Evolutionary conservation across 2,329 filamentous ascomycete species (phyloP).

Genomic region (Penicillium sp.): DNA sequence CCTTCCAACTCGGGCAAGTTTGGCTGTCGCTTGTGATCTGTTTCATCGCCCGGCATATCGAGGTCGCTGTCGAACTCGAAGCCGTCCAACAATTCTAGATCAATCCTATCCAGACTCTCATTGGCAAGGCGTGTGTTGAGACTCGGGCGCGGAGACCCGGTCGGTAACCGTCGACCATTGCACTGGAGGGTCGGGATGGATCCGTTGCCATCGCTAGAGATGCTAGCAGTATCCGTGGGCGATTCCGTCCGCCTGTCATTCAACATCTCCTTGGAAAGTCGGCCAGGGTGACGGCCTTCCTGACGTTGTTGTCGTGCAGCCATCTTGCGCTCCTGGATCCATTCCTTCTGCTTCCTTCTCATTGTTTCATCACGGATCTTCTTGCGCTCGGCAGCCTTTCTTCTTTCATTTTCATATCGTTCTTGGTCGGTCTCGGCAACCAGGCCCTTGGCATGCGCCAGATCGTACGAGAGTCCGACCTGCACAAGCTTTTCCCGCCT

Average conservation of each 20-base stretch:
- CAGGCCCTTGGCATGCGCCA: conserved; percentile 45
- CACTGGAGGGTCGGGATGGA: conserved; percentile 28
- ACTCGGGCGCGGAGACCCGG: conserved; percentile 22
- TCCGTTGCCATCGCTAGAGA: conserved; percentile 21
- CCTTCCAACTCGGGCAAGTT: conserved; percentile 2
- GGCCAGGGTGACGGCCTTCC: conserved; percentile 26
- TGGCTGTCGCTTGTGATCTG: conserved; percentile 7
- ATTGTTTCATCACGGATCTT: conserved; percentile 38
- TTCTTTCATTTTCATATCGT: conserved; percentile 30
- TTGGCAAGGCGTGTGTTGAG: conserved; percentile 25
- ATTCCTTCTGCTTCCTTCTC: conserved; percentile 40
- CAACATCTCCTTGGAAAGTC: conserved; percentile 17
- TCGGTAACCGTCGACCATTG: conserved; percentile 18
- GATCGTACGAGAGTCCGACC: conserved; percentile 45
- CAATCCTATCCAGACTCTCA: conserved; percentile 23
- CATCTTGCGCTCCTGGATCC: conserved; percentile 39
- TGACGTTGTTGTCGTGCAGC: conserved; percentile 29
- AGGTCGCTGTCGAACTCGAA: conserved; percentile 44
- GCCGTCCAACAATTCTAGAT: conserved; percentile 36
- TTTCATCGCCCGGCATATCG: conserved; percentile 37
- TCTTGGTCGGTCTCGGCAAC: conserved; percentile 39
- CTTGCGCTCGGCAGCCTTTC: conserved; percentile 31
- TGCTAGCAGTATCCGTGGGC: conserved; percentile 22
- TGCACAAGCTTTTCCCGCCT: conserved; percentile 65
- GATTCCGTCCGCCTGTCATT: conserved; percentile 26